Base-by-base conservation (phyloP, 345 rosid species). In the Citropsis articulata region DNA sequence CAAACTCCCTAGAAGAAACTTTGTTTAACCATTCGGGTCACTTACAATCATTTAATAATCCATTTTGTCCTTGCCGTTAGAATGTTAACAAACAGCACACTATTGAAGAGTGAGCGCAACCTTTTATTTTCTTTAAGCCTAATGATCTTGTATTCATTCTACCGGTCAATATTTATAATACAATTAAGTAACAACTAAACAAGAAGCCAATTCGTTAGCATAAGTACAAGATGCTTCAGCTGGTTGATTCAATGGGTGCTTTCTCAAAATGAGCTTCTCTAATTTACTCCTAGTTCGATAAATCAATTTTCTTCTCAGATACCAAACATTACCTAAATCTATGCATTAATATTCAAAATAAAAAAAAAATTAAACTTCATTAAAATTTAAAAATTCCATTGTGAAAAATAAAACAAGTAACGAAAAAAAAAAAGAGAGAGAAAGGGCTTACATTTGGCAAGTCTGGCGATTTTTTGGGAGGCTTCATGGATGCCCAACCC, bases 401-500 rank as follows among this genome's bases (percentile, higher is more conserved):
- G 40, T 59, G 25, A 40, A 69, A 69, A 45, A 28, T 53, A 75
- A 9, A 9, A 45, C 14, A 64, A 66, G 19, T 21, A 60, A 19
- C 16, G 7, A 18, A 16, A 7, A 24, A 33, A n/a, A 4, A 21
- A 0, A 10, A 28, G 33, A 1, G 7, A 28, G 35, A 25, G 5
- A 24, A 12, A 21, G 1, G 5, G 12, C 83, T 64, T 89, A 95
- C 98, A 78, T 81, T 93, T 87, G 70, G 92, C 85, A 19, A 95
- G 94, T 75, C 96, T 84, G 5, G 85, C 76, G 53, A 92, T 92
- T 84, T 95, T 95, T 72, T 85, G 89, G 57, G 92, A 90, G 76
- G 95, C 86, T 81, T 95, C 98, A 25, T 90, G 81, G 80, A 90
- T 86, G 50, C 90, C 90, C 45, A 85, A 73, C 8, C 91, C 93